Percentiles rank a stretch among this genome's conserved stretches.
These are phyloP conservation scores for Alloteropsis semialata DNA, from an alignment of 176 grass and related monocot species.

Conservation along the genomic window DNA sequence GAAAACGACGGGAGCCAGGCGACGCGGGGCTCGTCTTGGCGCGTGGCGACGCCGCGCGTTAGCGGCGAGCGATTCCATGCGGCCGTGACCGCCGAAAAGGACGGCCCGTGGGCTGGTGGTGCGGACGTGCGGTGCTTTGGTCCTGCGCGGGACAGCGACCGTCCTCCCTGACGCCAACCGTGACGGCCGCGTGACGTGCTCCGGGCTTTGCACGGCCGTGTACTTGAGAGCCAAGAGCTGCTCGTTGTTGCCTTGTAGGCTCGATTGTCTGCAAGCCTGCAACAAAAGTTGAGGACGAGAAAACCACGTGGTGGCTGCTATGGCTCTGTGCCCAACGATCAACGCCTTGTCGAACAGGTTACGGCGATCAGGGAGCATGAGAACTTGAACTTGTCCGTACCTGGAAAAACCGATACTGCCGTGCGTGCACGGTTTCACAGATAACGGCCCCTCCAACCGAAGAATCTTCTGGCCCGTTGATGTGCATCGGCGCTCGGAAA, in stretches of 20 bases:
- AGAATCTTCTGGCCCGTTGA: too few species aligned
- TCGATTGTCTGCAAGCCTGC: too few species aligned
- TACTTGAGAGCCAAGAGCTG: too few species aligned
- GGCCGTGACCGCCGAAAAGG: background rate
- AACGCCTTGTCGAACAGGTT: background rate
- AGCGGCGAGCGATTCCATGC: background rate
- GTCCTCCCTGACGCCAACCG: background rate
- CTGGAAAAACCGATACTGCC: background rate
- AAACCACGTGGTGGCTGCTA: background rate
- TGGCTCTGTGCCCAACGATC: too few species aligned
- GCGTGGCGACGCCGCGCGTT: background rate
- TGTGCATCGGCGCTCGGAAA: too few species aligned
- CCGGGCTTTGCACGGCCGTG: too few species aligned
- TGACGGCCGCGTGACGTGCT: conserved; percentile 18
- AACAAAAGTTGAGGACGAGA: too few species aligned
- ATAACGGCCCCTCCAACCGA: too few species aligned
- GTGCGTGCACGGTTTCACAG: too few species aligned
- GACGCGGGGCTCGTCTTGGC: background rate
- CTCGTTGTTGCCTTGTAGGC: too few species aligned
- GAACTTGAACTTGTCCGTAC: background rate
- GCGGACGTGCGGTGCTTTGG: background rate
- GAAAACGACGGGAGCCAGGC: background rate
- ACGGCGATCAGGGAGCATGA: background rate
- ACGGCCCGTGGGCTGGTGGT: background rate
- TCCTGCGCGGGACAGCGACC: background rate